Base-by-base conservation (phyloP, 2,329 filamentous ascomycete species). In the Xylariaceae sp. region DNA sequence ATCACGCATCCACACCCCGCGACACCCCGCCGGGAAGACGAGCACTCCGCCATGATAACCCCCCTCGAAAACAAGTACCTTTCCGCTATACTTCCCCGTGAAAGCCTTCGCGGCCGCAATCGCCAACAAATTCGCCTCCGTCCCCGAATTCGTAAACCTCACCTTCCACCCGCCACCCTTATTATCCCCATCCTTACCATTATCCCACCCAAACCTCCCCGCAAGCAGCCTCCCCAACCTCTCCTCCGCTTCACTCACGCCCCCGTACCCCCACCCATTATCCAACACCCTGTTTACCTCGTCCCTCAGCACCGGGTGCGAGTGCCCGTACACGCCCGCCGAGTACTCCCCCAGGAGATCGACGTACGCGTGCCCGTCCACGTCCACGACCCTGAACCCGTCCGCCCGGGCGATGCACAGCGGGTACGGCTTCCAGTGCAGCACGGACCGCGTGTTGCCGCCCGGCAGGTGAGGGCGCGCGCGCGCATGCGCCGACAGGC, bases 271-370 rank as follows among this genome's bases (percentile, higher is more conserved):
- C 13, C 44, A 23, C 8, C 46, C 47, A 11, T 31, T 41, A 27
- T 32, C 29, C 29, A 28, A 17, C 29, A 43, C 44, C 11, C 66
- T 64, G 27, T 64, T 59, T 2, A 84, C 61, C 0, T 78, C 67
- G 0, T 60, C 50, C 3, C 66, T 34, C 38, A 85, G 74, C 2
- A 63, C 49, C 0, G 73, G 70, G 37, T 83, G 67, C 1, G 74
- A 80, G 59, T 85, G 81, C 0, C 81, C 81, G 52, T 76, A 83
- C 9, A 85, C 65, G 2, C 75, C 78, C 1, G 81, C 81, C 0
- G 76, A 77, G 51, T 76, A 76, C 56, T 85, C 81, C 23, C 73
- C 72, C 1, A 80, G 63, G 6, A 85, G 65, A 50, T 85, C 80
- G 11, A 70, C 62, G 53, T 81, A 82, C 54, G 51, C 57, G 14